Conservation (phyloP, 805 yeast species). For the Cyberlindnera mississippiensis region DNA sequence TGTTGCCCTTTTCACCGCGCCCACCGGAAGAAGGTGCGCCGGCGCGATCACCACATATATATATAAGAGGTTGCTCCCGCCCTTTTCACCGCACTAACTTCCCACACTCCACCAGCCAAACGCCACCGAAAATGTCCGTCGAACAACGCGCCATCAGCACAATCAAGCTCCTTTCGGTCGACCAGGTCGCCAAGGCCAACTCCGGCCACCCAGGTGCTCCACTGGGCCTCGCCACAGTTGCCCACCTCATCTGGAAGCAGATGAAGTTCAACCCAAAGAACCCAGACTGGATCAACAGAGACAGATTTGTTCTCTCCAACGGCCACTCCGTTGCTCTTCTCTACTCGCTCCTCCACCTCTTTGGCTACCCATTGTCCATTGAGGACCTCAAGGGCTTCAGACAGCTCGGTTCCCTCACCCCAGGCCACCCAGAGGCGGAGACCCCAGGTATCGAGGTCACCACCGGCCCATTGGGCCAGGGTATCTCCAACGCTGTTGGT, state of each 20-base stretch:
- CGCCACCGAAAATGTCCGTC: slow-evolving; percentile 13
- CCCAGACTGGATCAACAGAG: slow-evolving; percentile 92
- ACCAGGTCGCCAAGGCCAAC: slow-evolving; percentile 81
- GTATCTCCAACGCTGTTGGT: slow-evolving; percentile 95
- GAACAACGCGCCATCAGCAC: slow-evolving; percentile 79
- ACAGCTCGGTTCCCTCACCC: slow-evolving; percentile 85
- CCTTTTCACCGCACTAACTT: background rate
- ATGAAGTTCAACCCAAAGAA: slow-evolving; percentile 86
- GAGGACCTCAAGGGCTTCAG: slow-evolving; percentile 90
- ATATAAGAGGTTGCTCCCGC: background rate
- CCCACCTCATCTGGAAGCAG: slow-evolving; percentile 79
- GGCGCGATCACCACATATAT: background rate
- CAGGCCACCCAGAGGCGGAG: slow-evolving; percentile 96
- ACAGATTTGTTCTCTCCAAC: slow-evolving; percentile 90
- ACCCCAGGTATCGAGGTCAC: slow-evolving; percentile 94
- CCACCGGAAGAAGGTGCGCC: background rate
- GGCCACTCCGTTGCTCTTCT: slow-evolving; percentile 95
- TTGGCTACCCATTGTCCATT: slow-evolving; percentile 74
- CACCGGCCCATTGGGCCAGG: slow-evolving; percentile 99
- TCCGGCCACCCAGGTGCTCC: slow-evolving; percentile 99
- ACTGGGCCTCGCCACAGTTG: slow-evolving; percentile 94
- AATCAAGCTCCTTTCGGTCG: slow-evolving; percentile 85
- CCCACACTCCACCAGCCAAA: background rate
- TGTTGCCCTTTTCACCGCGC: background rate
- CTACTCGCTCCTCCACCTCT: slow-evolving; percentile 79